Evolutionary conservation across 306 rosid species (phyloP).

Genomic region (Astragalus membranaceus): DNA sequence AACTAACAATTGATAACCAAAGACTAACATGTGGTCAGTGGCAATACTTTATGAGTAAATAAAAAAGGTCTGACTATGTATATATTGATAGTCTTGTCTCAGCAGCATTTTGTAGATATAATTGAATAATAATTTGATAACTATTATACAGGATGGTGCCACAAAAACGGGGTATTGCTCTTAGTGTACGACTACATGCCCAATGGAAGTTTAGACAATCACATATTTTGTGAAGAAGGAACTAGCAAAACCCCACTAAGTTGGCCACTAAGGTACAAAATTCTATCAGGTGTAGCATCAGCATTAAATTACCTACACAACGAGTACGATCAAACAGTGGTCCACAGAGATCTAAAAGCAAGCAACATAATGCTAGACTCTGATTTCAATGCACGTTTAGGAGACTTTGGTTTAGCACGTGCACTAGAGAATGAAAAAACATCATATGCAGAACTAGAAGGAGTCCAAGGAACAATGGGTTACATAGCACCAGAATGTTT

Average conservation of each 20-base stretch:
- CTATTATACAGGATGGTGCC: constrained; percentile 70
- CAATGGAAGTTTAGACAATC: constrained; percentile 70
- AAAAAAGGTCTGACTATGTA: too few relatives aligned
- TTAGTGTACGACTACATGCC: constrained; percentile 84
- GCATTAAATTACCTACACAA: constrained; percentile 65
- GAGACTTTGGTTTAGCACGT: constrained; percentile 72
- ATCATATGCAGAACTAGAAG: constrained; percentile 53
- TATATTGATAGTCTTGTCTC: too few relatives aligned
- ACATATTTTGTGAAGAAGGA: constrained; percentile 48
- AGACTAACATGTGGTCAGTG: not conserved
- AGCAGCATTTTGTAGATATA: too few relatives aligned
- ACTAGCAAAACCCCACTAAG: constrained; percentile 29
- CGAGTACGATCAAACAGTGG: constrained; percentile 61
- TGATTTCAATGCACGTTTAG: constrained; percentile 53
- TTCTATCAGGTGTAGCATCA: constrained; percentile 56
- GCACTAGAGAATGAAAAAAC: constrained; percentile 63
- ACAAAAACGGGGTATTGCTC: constrained; percentile 52
- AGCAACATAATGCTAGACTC: constrained; percentile 72
- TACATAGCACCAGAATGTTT: constrained; percentile 83
- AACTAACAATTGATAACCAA: not conserved
- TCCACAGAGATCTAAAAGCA: constrained; percentile 72
- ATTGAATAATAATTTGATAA: too few relatives aligned
- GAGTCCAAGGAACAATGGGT: constrained; percentile 72
- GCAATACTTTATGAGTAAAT: not conserved
- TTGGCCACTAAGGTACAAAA: constrained; percentile 57